Percentiles rank a stretch among this genome's conserved stretches.
These are phyloP conservation scores for Apiotrichum brassicae DNA, from an alignment of 1,284 basidiomycete species.

Conservation along the genomic window DNA sequence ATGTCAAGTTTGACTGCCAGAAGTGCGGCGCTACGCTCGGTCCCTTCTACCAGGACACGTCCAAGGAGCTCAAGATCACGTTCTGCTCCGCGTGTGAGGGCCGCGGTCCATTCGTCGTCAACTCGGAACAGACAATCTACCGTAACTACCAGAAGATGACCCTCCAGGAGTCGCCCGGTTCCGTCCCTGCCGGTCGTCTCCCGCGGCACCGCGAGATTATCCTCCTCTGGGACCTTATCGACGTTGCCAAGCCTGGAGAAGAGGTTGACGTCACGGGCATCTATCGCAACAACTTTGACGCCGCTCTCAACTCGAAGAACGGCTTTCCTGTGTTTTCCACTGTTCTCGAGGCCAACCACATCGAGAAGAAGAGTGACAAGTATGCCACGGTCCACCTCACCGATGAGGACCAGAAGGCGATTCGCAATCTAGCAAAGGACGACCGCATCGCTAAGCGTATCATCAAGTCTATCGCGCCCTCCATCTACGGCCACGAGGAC, in stretches of 20 bases:
- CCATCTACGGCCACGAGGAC: slow-evolving; percentile 97
- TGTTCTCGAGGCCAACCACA: slow-evolving; percentile 92
- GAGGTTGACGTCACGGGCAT: slow-evolving; percentile 97
- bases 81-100: slow-evolving; percentile 91
- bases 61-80: slow-evolving; percentile 86
- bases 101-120: slow-evolving; percentile 91
- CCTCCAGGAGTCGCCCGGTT: slow-evolving; percentile 95
- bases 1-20: slow-evolving; percentile 96
- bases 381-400: slow-evolving; percentile 94
- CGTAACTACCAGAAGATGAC: slow-evolving; percentile 99
- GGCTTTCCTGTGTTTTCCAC: slow-evolving; percentile 99
- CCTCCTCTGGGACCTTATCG: slow-evolving; percentile 95
- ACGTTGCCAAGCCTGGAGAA: slow-evolving; percentile 95
- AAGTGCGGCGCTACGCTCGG: slow-evolving; percentile 89
- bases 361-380: slow-evolving; percentile 90
- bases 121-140: slow-evolving; percentile 97
- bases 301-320: slow-evolving; percentile 95
- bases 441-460: slow-evolving; percentile 94
- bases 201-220: slow-evolving; percentile 96
- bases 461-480: slow-evolving; percentile 95
- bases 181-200: slow-evolving; percentile 91
- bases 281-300: slow-evolving; percentile 98
- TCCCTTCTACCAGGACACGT: slow-evolving; percentile 96
- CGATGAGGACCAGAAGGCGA: slow-evolving; percentile 91
- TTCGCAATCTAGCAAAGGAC: slow-evolving; percentile 77